Evolutionary conservation across 2,329 filamentous ascomycete species (phyloP).

Genomic region (Bipolaris oryzae): DNA sequence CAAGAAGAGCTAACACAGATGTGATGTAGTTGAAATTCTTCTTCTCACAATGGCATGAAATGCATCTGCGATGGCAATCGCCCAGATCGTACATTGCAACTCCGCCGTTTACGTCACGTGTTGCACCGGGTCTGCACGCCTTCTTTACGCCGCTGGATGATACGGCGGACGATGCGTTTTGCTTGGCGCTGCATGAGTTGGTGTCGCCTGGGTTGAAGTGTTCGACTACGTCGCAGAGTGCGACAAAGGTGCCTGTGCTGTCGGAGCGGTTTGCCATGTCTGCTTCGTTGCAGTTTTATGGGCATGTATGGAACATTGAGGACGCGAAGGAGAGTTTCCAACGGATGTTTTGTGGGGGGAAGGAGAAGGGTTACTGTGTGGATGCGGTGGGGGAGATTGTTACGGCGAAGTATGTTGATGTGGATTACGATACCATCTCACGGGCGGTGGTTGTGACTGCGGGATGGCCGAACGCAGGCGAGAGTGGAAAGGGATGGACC

Average conservation of each 20-base stretch:
- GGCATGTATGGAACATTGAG: conserved; percentile 64
- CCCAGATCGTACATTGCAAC: conserved; percentile 62
- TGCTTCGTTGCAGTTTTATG: conserved; percentile 72
- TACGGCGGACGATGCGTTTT: conserved; percentile 53
- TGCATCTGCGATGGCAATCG: conserved; percentile 82
- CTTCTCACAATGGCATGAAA: conserved; percentile 68
- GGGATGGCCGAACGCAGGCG: conserved; percentile 59
- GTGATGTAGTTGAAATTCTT: conserved; percentile 62
- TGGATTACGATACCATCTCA: conserved; percentile 76
- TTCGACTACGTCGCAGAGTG: conserved; percentile 60
- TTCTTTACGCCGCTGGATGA: conserved; percentile 68
- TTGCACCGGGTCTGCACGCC: conserved; percentile 81
- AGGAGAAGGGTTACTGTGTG: conserved; percentile 53
- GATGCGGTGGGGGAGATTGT: conserved; percentile 55
- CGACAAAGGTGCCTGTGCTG: conserved; percentile 63
- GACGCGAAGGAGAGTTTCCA: conserved; percentile 62
- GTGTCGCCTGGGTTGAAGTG: conserved; percentile 66
- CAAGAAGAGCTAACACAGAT: neutral
- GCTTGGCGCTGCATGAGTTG: conserved; percentile 61
- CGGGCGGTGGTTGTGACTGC: conserved; percentile 69
- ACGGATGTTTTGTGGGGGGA: conserved; percentile 57
- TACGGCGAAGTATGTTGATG: conserved; percentile 70
- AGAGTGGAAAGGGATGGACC: conserved; percentile 50
- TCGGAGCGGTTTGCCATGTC: conserved; percentile 67
- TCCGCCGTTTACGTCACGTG: conserved; percentile 74